Evolutionary conservation across 768 basidiomycete species (phyloP).

Genomic region (Phlebiopsis flavidoalba): DNA sequence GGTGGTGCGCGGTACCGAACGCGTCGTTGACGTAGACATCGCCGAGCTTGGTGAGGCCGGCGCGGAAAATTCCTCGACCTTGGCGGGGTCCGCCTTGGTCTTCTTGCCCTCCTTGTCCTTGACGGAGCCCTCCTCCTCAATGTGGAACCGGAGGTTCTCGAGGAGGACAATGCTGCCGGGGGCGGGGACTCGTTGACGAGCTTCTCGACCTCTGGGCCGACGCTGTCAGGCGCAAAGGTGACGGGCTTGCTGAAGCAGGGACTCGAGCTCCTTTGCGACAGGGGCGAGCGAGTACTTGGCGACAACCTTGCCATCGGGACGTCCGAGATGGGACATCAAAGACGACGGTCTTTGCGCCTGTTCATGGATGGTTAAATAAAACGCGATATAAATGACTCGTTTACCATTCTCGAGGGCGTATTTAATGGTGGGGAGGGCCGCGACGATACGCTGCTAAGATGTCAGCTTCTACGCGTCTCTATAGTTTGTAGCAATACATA

Average conservation of each 20-base stretch:
- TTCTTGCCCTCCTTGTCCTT: conserved; percentile 95
- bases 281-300: conserved; percentile 89
- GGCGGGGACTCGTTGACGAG: conserved; percentile 62
- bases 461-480: neutral
- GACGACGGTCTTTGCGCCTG: conserved; percentile 77
- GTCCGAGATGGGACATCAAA: conserved; percentile 98
- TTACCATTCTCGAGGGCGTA: conserved; percentile 85
- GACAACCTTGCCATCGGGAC: conserved; percentile 89
- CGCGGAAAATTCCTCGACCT: conserved; percentile 81
- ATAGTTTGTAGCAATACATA: conserved; percentile 37
- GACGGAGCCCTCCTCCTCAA: conserved; percentile 92
- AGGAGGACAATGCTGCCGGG: conserved; percentile 79
- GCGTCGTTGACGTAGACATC: conserved; percentile 99
- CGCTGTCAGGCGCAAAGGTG: conserved; percentile 78
- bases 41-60: conserved; percentile 84
- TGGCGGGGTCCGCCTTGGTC: conserved; percentile 83
- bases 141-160: conserved; percentile 98
- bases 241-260: conserved; percentile 68
- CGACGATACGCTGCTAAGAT: conserved; percentile 79
- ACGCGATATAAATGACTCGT: conserved; percentile 9
- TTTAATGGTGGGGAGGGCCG: conserved; percentile 91
- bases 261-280: conserved; percentile 75
- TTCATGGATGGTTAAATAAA: conserved; percentile 4
- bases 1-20: conserved; percentile 95
- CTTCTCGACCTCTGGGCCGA: conserved; percentile 81